These are phyloP conservation scores for Gossypium davidsonii DNA, from an alignment of 441 rosid species.

Conservation along the genomic window DNA sequence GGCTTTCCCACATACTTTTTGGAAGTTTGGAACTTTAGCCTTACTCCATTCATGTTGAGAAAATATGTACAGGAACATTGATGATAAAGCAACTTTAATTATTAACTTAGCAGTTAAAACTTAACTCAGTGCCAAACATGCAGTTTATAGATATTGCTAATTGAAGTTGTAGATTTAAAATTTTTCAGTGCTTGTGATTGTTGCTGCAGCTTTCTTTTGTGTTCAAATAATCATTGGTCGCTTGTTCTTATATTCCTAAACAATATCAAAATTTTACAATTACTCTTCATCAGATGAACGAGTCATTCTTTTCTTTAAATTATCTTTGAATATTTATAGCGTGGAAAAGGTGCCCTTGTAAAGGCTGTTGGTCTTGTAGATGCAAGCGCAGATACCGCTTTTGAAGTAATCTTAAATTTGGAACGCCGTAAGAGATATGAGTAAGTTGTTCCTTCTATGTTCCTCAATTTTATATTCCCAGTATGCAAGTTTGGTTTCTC, in stretches of 20 bases:
- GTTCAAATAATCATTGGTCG: background rate
- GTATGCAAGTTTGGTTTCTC: conserved; percentile 19
- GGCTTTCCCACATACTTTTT: background rate
- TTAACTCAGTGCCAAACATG: background rate
- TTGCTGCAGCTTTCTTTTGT: conserved; percentile 7
- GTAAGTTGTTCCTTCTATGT: conserved; percentile 43
- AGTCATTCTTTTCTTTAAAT: background rate
- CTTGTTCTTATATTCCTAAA: background rate
- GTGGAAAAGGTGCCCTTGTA: conserved; percentile 76
- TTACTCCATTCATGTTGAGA: background rate
- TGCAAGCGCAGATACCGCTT: conserved; percentile 81
- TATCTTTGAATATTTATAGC: conserved; percentile 39
- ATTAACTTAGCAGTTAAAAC: background rate
- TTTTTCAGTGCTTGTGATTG: background rate
- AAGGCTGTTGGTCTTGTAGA: conserved; percentile 90
- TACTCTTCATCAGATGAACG: background rate
- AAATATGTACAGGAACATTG: background rate
- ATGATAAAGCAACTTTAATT: background rate
- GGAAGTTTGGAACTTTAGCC: background rate
- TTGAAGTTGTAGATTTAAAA: conserved; percentile 11
- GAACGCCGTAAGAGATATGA: conserved; percentile 83
- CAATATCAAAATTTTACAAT: conserved; percentile 8
- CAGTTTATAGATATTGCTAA: background rate
- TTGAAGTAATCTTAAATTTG: conserved; percentile 74
- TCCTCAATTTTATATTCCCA: conserved; percentile 10